These are phyloP conservation scores for Xylaria flabelliformis DNA, from an alignment of 495 filamentous ascomycete genomes.

Conservation along the genomic window DNA sequence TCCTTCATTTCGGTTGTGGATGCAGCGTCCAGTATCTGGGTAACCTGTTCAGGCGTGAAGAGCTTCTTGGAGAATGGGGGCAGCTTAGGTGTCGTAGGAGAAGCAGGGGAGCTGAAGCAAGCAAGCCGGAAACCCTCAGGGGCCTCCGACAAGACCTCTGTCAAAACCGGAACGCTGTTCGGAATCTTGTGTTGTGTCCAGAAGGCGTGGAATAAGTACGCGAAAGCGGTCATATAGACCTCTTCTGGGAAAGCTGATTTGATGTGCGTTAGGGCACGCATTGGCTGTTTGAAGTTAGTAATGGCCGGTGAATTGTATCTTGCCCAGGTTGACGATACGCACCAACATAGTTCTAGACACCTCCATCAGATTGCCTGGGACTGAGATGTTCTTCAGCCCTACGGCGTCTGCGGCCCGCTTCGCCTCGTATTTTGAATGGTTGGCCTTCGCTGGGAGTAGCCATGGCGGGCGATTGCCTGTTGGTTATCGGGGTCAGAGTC, in stretches of 20 bases:
- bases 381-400: conserved; percentile 45
- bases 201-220: conserved; percentile 47
- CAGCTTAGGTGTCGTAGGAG: conserved; percentile 8
- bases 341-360: conserved; percentile 37
- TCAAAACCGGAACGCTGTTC: conserved; percentile 39
- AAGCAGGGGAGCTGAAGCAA: not conserved
- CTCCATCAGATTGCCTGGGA: conserved; percentile 49
- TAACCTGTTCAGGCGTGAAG: conserved; percentile 46
- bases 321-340: conserved; percentile 15
- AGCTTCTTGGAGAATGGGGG: conserved; percentile 18
- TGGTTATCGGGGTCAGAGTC: not conserved
- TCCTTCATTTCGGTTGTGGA: conserved; percentile 62
- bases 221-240: conserved; percentile 38
- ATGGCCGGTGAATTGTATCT: not conserved
- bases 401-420: conserved; percentile 62
- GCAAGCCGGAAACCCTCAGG: conserved; percentile 30
- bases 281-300: conserved; percentile 51
- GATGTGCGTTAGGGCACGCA: conserved; percentile 69
- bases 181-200: conserved; percentile 43
- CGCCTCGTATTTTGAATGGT: conserved; percentile 60
- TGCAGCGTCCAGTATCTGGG: conserved; percentile 58
- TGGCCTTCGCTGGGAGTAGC: conserved; percentile 69
- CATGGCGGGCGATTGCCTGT: conserved; percentile 77
- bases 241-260: conserved; percentile 54
- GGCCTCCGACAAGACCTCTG: conserved; percentile 35